Evolutionary conservation across 2,329 filamentous ascomycete species (phyloP).

Genomic region (Fusarium ramigenum): DNA sequence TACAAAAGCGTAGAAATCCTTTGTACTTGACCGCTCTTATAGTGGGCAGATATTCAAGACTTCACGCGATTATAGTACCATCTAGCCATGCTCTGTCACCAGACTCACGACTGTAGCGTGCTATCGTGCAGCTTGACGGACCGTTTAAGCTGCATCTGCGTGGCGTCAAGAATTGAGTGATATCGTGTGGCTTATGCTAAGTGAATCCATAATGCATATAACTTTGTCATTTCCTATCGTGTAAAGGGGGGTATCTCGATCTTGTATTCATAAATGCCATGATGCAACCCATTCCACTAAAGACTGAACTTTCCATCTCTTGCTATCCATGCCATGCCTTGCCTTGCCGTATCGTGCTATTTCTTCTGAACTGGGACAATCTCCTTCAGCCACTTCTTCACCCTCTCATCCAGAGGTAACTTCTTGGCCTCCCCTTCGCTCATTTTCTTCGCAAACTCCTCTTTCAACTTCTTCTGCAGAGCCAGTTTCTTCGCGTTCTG

Average conservation of each 20-base stretch:
- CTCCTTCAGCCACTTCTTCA: conserved; percentile 37
- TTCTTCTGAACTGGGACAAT: conserved; percentile 15
- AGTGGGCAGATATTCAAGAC: conserved; percentile 2
- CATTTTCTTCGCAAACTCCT: conserved; percentile 32
- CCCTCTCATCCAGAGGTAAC: conserved; percentile 35
- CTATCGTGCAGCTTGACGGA: background rate
- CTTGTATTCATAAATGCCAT: conserved; percentile 28
- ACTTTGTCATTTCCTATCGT: conserved; percentile 8
- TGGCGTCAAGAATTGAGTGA: background rate
- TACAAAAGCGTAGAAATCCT: background rate
- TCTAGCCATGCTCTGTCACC: conserved; percentile 1
- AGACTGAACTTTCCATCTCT: conserved; percentile 5
- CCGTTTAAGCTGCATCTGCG: conserved; percentile 8
- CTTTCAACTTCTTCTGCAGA: conserved; percentile 22
- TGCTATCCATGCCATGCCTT: background rate
- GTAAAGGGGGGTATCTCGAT: conserved; percentile 33
- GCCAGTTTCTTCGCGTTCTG: conserved; percentile 3
- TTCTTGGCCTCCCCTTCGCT: conserved; percentile 35
- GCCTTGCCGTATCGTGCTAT: background rate
- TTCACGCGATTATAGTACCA: conserved; percentile 2
- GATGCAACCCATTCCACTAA: background rate
- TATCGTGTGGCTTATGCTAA: background rate
- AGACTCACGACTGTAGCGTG: background rate
- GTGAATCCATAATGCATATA: background rate
- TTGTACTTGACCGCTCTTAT: conserved; percentile 13